Evolutionary conservation across 2,329 filamentous ascomycete genomes (phyloP).

Genomic region (Monosporascus sp.): DNA sequence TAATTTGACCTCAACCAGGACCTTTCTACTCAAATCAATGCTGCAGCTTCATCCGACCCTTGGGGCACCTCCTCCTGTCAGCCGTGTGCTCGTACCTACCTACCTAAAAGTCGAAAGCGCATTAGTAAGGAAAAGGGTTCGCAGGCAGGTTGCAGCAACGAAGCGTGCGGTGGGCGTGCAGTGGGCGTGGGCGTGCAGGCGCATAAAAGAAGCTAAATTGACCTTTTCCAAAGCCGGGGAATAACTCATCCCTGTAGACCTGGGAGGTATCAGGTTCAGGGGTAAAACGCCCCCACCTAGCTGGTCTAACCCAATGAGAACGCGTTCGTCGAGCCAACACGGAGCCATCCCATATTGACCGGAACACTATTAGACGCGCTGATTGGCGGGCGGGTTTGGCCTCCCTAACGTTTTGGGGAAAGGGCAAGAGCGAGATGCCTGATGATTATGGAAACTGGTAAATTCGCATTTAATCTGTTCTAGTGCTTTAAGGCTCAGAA

Average conservation of each 20-base stretch:
- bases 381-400: neutral
- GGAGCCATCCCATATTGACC: neutral
- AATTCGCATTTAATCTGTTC: neutral
- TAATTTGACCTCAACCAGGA: too few species aligned
- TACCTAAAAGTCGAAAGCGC: too few species aligned
- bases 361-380: neutral
- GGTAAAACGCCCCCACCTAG: neutral
- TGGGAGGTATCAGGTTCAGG: neutral
- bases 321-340: neutral
- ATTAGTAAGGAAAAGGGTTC: too few species aligned
- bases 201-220: neutral
- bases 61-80: too few species aligned
- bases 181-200: slow-evolving; percentile 2
- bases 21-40: too few species aligned
- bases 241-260: neutral
- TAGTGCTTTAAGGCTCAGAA: too few species aligned
- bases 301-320: neutral
- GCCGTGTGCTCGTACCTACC: too few species aligned
- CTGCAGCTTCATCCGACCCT: too few species aligned
- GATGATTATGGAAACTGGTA: neutral
- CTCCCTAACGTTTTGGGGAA: neutral
- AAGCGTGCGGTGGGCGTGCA: neutral
- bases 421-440: neutral
- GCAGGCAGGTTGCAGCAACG: too few species aligned
- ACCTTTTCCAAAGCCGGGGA: neutral